Evolutionary conservation across 495 filamentous ascomycete species (phyloP).

Genomic region (Delitschia confertaspora): DNA sequence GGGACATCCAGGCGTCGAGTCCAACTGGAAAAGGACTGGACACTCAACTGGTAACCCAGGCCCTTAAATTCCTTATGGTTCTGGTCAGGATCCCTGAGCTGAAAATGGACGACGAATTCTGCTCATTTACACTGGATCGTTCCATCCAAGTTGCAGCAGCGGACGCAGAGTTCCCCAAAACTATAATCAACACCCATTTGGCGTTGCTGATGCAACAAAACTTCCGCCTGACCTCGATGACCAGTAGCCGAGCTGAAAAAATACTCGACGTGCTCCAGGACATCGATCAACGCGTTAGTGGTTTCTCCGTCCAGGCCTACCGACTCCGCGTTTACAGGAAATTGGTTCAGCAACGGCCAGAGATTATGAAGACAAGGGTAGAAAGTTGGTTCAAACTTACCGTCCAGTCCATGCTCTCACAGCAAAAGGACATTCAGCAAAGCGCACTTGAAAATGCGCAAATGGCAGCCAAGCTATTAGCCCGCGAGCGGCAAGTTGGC

Average conservation of each 20-base stretch:
- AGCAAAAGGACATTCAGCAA: slow-evolving; percentile 60
- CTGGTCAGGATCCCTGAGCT: slow-evolving; percentile 62
- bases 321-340: slow-evolving; percentile 68
- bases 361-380: slow-evolving; percentile 53
- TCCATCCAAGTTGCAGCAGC: slow-evolving; percentile 63
- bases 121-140: slow-evolving; percentile 67
- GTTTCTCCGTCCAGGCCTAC: slow-evolving; percentile 64
- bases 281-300: slow-evolving; percentile 63
- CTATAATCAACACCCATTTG: slow-evolving; percentile 66
- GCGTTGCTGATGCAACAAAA: slow-evolving; percentile 67
- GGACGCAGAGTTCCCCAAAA: slow-evolving; percentile 59
- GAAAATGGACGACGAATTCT: slow-evolving; percentile 66
- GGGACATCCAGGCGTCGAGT: slow-evolving; percentile 57
- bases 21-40: slow-evolving; percentile 34
- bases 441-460: slow-evolving; percentile 67
- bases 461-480: slow-evolving; percentile 53
- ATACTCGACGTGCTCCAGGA: slow-evolving; percentile 59
- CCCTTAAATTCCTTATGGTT: slow-evolving; percentile 62
- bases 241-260: slow-evolving; percentile 51
- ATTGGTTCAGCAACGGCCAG: slow-evolving; percentile 57
- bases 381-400: slow-evolving; percentile 69
- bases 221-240: slow-evolving; percentile 67
- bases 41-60: slow-evolving; percentile 59
- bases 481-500: slow-evolving; percentile 54
- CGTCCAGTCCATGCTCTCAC: slow-evolving; percentile 72